phyloP scores from a whole-genome alignment of 352 stramenopile species.

The Pelagophyceae sp. region DNA sequence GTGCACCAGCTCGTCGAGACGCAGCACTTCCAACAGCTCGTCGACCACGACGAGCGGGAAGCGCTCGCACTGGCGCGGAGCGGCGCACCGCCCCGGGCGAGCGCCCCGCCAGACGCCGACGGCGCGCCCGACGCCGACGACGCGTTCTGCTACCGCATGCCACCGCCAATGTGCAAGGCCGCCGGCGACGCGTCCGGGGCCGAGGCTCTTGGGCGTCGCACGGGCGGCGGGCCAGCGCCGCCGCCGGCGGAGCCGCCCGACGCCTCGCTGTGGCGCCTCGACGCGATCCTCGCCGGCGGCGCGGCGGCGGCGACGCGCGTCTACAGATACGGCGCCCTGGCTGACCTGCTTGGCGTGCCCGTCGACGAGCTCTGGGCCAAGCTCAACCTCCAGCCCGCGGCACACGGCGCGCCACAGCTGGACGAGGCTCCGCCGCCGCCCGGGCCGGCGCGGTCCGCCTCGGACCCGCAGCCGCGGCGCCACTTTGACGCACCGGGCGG shows the following conservation, averaged over 20 bases:
- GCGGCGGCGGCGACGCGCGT: neutral
- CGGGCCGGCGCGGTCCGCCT: no score
- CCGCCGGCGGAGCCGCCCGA: neutral
- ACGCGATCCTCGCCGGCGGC: neutral
- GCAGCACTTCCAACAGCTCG: conserved; percentile 7
- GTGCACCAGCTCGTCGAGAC: conserved; percentile 2
- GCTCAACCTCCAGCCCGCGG: no score
- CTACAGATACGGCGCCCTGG: conserved; percentile 13
- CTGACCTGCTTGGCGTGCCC: conserved; percentile 1
- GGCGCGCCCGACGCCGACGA: conserved; percentile 1
- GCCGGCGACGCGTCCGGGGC: neutral
- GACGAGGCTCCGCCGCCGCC: no score
- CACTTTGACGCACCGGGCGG: no score
- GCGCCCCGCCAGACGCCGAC: no score
- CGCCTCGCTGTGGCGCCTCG: neutral
- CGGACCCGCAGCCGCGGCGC: no score
- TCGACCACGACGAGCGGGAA: neutral
- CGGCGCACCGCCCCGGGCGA: neutral
- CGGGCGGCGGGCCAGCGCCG: neutral
- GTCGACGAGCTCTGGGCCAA: neutral
- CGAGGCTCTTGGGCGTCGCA: no score
- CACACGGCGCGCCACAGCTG: no score
- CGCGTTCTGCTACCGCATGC: neutral
- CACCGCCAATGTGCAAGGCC: neutral
- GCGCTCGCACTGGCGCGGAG: no score